phyloP scores from a whole-genome alignment of 306 rosid species.

The Coriaria nepalensis region DNA sequence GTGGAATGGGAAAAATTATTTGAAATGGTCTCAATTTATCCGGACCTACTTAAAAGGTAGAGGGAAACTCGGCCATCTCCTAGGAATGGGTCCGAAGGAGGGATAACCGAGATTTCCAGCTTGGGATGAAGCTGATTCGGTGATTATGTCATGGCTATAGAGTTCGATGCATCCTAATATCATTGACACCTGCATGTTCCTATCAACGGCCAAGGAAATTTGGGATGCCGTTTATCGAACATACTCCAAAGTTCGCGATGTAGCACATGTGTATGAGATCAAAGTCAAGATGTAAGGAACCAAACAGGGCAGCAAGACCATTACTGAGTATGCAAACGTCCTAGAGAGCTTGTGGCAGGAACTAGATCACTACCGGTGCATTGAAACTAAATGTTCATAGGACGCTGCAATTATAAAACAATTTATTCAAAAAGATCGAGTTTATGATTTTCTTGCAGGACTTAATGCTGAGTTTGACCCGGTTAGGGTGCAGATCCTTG shows the following conservation, averaged over 20 bases:
- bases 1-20: no score
- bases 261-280: background rate
- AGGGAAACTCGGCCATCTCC: no score
- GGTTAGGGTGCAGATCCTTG: background rate
- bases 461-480: background rate
- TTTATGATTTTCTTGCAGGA: slow-evolving; percentile 1
- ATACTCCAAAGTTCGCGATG: background rate
- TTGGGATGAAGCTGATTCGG: no score
- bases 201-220: slow-evolving; percentile 2
- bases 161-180: no score
- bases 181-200: no score
- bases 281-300: background rate
- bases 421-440: background rate
- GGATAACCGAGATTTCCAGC: no score
- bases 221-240: background rate
- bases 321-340: background rate
- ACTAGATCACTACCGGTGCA: background rate
- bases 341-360: background rate
- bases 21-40: no score
- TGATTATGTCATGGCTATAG: no score
- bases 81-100: no score
- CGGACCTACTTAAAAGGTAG: no score
- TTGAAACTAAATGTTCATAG: background rate
- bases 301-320: background rate
- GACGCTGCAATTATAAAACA: background rate